These are phyloP conservation scores for Emericellopsis atlantica DNA, from an alignment of 2,329 filamentous ascomycete species.

Conservation along the genomic window DNA sequence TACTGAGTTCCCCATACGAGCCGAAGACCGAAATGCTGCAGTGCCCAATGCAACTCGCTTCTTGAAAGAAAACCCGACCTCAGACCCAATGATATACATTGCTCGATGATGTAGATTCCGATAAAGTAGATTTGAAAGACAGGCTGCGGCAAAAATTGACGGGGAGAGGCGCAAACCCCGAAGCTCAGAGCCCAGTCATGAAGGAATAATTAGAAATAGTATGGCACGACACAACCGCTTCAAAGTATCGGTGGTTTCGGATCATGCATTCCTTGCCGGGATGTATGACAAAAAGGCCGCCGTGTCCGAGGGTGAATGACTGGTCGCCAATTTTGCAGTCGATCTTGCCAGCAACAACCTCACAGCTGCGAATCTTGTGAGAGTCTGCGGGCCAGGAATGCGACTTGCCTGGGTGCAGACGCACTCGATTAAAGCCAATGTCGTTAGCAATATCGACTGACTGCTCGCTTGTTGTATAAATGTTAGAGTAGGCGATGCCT, in stretches of 20 bases:
- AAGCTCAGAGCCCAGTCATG: not conserved
- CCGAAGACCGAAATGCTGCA: too few species aligned
- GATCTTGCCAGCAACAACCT: constrained; percentile 26
- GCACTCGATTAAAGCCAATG: constrained; percentile 25
- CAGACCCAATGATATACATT: too few species aligned
- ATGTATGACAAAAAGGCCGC: constrained; percentile 29
- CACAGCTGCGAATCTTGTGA: constrained; percentile 22
- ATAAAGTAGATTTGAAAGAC: too few species aligned
- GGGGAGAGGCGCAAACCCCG: not conserved
- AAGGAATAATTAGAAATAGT: constrained; percentile 1
- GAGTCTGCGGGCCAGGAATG: constrained; percentile 15
- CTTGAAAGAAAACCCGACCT: too few species aligned
- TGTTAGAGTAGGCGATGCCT: constrained; percentile 31
- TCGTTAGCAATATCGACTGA: constrained; percentile 22
- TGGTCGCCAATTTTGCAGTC: constrained; percentile 20
- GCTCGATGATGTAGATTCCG: too few species aligned
- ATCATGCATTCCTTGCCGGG: constrained; percentile 23
- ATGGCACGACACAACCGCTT: constrained; percentile 16
- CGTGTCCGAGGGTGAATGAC: constrained; percentile 26
- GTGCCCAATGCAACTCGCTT: too few species aligned
- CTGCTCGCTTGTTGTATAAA: constrained; percentile 23
- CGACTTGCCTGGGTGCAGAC: constrained; percentile 23
- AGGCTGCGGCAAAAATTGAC: not conserved
- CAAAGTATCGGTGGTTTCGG: constrained; percentile 29
- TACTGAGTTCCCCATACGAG: too few species aligned